These are phyloP conservation scores for Myriosclerotinia curreyana DNA, from an alignment of 2,329 filamentous ascomycete genomes.

Conservation along the genomic window DNA sequence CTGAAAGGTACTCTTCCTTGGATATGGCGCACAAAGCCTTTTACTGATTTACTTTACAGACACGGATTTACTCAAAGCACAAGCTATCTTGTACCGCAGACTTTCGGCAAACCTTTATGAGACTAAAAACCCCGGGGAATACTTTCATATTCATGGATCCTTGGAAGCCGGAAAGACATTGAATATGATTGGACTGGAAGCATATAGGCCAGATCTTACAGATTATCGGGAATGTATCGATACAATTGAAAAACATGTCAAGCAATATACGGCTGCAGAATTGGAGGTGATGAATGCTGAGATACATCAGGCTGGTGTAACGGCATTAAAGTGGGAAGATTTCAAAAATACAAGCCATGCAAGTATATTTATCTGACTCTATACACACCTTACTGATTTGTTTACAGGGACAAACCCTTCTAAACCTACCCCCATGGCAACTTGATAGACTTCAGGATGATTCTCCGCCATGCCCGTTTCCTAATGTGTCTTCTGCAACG, in stretches of 20 bases:
- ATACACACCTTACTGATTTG: not conserved
- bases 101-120: constrained; percentile 71
- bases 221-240: constrained; percentile 58
- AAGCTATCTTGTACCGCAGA: constrained; percentile 68
- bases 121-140: constrained; percentile 63
- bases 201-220: constrained; percentile 58
- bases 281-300: constrained; percentile 57
- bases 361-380: constrained; percentile 27
- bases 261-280: constrained; percentile 52
- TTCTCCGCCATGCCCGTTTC: constrained; percentile 44
- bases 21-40: not conserved
- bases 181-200: constrained; percentile 65
- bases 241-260: constrained; percentile 58
- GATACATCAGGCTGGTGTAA: constrained; percentile 57
- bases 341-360: constrained; percentile 57
- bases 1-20: constrained; percentile 40
- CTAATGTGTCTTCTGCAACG: constrained; percentile 33
- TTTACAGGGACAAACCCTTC: constrained; percentile 42
- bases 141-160: constrained; percentile 74
- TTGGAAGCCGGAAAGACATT: constrained; percentile 67
- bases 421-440: constrained; percentile 45
- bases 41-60: constrained; percentile 46
- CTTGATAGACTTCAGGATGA: constrained; percentile 49
- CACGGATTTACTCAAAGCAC: constrained; percentile 67
- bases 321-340: constrained; percentile 56